Percentiles rank a stretch among this genome's conserved stretches.
phyloP scores from a whole-genome alignment of 345 rosid species.

The Aquilaria malaccensis region DNA sequence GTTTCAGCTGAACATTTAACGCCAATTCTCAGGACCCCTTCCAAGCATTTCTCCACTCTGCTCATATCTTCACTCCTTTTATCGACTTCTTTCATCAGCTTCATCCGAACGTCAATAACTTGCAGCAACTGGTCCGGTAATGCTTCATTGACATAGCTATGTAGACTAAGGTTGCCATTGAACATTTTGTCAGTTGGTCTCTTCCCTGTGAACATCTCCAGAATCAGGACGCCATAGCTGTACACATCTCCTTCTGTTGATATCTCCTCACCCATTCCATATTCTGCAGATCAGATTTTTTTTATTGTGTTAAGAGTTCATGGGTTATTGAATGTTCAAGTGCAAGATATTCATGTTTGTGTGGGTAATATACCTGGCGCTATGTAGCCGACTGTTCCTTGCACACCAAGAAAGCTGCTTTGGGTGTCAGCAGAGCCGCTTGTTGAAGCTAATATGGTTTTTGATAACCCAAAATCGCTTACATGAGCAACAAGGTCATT shows the following conservation, averaged over 20 bases:
- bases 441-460: neutral
- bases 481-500: constrained; percentile 6
- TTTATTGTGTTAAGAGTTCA: too few relatives aligned
- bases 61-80: neutral
- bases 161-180: constrained; percentile 12
- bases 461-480: constrained; percentile 6
- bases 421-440: neutral
- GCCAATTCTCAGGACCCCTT: constrained; percentile 6
- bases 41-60: constrained; percentile 1
- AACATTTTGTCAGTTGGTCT: constrained; percentile 18
- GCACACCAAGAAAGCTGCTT: neutral
- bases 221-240: constrained; percentile 21
- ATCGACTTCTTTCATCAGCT: neutral
- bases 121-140: constrained; percentile 9
- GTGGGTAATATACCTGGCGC: constrained; percentile 11
- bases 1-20: constrained; percentile 13
- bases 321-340: neutral
- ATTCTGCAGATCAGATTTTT: constrained; percentile 10
- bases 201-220: constrained; percentile 23
- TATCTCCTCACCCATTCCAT: constrained; percentile 19
- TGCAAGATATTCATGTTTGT: neutral
- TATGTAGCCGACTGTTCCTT: constrained; percentile 14
- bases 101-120: constrained; percentile 12
- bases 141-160: constrained; percentile 13
- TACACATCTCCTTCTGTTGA: constrained; percentile 19